A percentile compares a stretch with the other conserved stretches of the same genome.
Evolutionary conservation across 306 rosid species (phyloP).

Genomic region (Cucurbita pepo): DNA sequence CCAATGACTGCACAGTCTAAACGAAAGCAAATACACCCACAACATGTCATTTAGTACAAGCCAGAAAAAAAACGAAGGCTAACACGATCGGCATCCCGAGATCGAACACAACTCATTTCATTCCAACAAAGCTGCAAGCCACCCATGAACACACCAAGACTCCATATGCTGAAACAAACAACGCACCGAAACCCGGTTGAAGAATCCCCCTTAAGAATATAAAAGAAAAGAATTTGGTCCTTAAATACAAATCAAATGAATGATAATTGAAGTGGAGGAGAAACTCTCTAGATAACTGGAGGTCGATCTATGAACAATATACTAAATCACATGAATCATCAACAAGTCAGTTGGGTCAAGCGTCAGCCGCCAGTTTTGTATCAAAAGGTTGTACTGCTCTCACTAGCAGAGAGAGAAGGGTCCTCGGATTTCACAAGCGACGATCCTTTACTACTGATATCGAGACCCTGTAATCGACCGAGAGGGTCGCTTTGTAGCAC

Average conservation of each 20-base stretch:
- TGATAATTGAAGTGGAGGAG: slow-evolving; percentile 12
- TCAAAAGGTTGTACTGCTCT: slow-evolving; percentile 76
- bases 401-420: slow-evolving; percentile 81
- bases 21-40: not conserved
- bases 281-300: slow-evolving; percentile 35
- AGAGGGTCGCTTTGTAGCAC: slow-evolving; percentile 67
- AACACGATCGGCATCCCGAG: not conserved
- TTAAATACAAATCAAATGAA: slow-evolving; percentile 2
- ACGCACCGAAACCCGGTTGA: not conserved
- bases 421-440: slow-evolving; percentile 58
- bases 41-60: not conserved
- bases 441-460: slow-evolving; percentile 57
- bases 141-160: not conserved
- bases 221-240: not conserved
- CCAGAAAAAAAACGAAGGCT: not conserved
- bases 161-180: not conserved
- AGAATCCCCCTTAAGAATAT: not conserved
- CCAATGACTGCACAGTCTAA: not conserved
- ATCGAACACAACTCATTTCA: not conserved
- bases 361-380: slow-evolving; percentile 17
- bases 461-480: slow-evolving; percentile 86
- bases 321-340: slow-evolving; percentile 6
- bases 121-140: not conserved
- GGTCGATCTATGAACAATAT: slow-evolving; percentile 56
- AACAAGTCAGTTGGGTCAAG: slow-evolving; percentile 61